Base-by-base conservation (phyloP, 2,329 filamentous ascomycete species). In the Verticillium isaacii region DNA sequence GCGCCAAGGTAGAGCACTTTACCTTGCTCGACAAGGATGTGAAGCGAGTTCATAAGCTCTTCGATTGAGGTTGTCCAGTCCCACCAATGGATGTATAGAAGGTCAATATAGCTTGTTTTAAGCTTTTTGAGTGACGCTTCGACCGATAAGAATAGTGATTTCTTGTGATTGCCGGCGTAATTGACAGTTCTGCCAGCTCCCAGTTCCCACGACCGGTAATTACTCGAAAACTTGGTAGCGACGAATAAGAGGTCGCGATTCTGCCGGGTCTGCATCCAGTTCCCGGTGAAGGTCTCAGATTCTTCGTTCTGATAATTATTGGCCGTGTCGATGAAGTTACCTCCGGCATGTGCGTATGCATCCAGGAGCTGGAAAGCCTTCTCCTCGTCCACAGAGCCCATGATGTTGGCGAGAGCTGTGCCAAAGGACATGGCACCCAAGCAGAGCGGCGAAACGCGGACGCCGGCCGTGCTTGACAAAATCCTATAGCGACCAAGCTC, bases 301-400 rank as follows among this genome's bases (percentile, higher is more conserved):
- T 88, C 73, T 60, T 83, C 84, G 62, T 80, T 67, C 67, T 87
- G 82, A 72, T 88, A 88, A 65, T 77, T 78, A 73, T 82, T 85
- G 66, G 83, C 73, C 0, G 85, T 89, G 71, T 90, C 88, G 69
- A 90, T 87, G 71, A 90, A 89, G 74, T 90, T 90, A 14, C 88
- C 87, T 4, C 87, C 87, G 0, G 80, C 75, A 17, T 78, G 76
- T 59, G 76, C 79, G 72, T 80, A 89, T 61, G 78, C 79, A 65
- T 89, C 85, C 1, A 89, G 77, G 5, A 89, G 77, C 58, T 79
- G 76, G 68, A 87, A 87, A 0, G 81, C 74, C 11, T 76, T 69
- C 34, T 83, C 78, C 68, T 88, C 85, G 68, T 77, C 74, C 73
- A 83, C 83, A 59, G 77, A 77, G 14, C 85, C 85, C 76, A 87